These are phyloP conservation scores for Styphnolobium japonicum DNA, from an alignment of 306 rosid species.

Conservation along the genomic window DNA sequence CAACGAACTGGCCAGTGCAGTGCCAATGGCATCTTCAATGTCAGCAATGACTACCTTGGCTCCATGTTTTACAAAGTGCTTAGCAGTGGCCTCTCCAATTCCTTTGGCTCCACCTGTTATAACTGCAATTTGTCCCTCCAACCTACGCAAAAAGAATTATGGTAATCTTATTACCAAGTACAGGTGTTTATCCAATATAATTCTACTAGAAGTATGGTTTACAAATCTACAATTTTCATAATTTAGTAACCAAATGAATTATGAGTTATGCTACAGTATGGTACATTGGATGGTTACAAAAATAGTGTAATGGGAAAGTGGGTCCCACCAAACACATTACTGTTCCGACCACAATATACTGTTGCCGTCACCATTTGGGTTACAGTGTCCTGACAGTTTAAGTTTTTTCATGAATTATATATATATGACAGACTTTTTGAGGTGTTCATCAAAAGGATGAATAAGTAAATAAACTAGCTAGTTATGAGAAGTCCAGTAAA, in stretches of 20 bases:
- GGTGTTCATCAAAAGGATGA: background rate
- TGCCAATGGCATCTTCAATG: slow-evolving; percentile 7
- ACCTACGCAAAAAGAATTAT: background rate
- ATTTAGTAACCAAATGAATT: background rate
- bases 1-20: background rate
- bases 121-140: slow-evolving; percentile 25
- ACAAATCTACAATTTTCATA: background rate
- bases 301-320: too few relatives aligned
- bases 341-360: too few relatives aligned
- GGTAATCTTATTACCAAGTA: background rate
- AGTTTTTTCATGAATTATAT: too few relatives aligned
- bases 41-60: slow-evolving; percentile 25
- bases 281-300: too few relatives aligned
- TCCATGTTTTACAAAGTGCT: slow-evolving; percentile 11
- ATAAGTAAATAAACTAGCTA: background rate
- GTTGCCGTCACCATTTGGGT: too few relatives aligned
- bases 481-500: background rate
- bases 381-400: too few relatives aligned
- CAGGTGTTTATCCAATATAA: background rate
- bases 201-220: too few relatives aligned
- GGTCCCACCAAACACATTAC: too few relatives aligned
- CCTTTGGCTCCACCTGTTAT: slow-evolving; percentile 25
- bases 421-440: background rate
- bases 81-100: slow-evolving; percentile 23
- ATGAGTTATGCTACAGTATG: too few relatives aligned